Evolutionary conservation across 1,284 basidiomycete genomes (phyloP).

Genomic region (Malassezia cuniculi): DNA sequence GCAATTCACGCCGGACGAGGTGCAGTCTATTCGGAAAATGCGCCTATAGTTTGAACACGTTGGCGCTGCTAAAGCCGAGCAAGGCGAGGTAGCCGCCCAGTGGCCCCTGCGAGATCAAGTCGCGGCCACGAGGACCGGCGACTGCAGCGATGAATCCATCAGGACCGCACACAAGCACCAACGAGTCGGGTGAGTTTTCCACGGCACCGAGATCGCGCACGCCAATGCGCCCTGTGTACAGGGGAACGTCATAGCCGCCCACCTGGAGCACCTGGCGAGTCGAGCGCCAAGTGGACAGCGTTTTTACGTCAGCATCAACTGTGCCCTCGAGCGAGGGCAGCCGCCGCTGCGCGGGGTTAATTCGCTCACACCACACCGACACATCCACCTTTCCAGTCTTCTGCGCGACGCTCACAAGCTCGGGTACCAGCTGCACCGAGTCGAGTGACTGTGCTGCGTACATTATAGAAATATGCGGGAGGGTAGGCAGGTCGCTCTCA

Average conservation of each 20-base stretch:
- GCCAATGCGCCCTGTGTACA: neutral
- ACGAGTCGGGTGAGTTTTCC: neutral
- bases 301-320: neutral
- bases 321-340: neutral
- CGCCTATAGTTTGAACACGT: conserved; percentile 14
- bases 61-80: conserved; percentile 3
- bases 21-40: conserved; percentile 18
- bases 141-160: conserved; percentile 10
- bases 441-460: conserved; percentile 11
- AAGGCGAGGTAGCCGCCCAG: conserved; percentile 5
- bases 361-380: conserved; percentile 3
- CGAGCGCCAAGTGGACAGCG: neutral
- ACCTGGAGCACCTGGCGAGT: neutral
- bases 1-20: conserved; percentile 30
- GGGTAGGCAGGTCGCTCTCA: neutral
- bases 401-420: neutral
- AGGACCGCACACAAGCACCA: conserved; percentile 12
- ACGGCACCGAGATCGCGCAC: too few species aligned
- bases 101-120: conserved; percentile 7
- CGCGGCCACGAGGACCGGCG: conserved; percentile 7
- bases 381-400: neutral
- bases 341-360: neutral
- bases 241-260: neutral
- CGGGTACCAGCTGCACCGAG: conserved; percentile 5
- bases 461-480: conserved; percentile 3